Percentiles rank a stretch among this genome's conserved stretches.
Evolutionary conservation across 129 eudicot genomes (phyloP).

Genomic region (Ambrosia artemisiifolia): DNA sequence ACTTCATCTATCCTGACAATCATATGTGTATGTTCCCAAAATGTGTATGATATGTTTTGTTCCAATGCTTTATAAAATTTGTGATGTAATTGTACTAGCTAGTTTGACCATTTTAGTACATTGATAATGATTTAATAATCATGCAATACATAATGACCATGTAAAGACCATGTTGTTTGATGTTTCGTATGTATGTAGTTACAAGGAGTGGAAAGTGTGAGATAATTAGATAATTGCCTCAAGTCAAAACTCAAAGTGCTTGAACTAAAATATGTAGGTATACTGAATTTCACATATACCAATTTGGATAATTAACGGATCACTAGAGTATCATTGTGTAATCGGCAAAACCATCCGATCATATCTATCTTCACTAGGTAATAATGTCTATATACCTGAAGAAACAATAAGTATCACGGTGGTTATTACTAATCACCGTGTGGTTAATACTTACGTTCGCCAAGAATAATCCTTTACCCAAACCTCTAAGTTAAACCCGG

Average conservation of each 20-base stretch:
- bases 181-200: neutral
- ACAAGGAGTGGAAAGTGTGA: neutral
- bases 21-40: neutral
- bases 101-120: neutral
- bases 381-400: too few species aligned
- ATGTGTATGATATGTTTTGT: neutral
- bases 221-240: neutral
- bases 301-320: too few species aligned
- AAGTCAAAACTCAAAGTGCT: neutral
- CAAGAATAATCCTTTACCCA: too few species aligned
- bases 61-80: neutral
- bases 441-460: too few species aligned
- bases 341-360: too few species aligned
- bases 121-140: neutral
- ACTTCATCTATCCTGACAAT: neutral
- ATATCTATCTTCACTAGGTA: too few species aligned
- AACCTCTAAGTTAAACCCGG: too few species aligned
- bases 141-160: neutral
- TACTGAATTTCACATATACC: too few species aligned
- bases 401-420: too few species aligned
- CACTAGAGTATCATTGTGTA: too few species aligned
- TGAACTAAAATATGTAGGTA: neutral
- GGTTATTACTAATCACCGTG: too few species aligned
- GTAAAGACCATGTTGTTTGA: neutral
- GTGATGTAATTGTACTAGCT: neutral